These are phyloP conservation scores for Colletotrichum caudatum DNA, from an alignment of 2,329 filamentous ascomycete genomes.

Conservation along the genomic window DNA sequence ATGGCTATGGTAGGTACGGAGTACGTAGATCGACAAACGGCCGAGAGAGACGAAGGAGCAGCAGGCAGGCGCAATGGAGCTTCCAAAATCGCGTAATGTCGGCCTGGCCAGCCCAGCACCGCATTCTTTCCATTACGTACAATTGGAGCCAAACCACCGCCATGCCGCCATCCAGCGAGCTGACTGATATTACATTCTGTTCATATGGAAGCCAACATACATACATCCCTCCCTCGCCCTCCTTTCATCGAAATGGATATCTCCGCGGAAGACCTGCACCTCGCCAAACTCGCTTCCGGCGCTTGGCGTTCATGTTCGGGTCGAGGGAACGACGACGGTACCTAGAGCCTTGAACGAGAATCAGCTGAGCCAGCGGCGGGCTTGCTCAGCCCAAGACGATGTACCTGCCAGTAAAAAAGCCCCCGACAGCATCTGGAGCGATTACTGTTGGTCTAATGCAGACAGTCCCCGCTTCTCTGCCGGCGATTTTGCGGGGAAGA, in stretches of 20 bases:
- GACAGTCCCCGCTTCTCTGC: slow-evolving; percentile 32
- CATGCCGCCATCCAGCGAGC: slow-evolving; percentile 39
- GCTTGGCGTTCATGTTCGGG: slow-evolving; percentile 14
- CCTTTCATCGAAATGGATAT: slow-evolving; percentile 20
- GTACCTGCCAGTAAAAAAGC: slow-evolving; percentile 6
- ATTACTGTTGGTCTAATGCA: slow-evolving; percentile 37
- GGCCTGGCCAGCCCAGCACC: slow-evolving; percentile 33
- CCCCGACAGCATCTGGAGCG: slow-evolving; percentile 20
- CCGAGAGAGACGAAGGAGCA: slow-evolving; percentile 19
- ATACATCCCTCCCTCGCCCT: slow-evolving; percentile 30
- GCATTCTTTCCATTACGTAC: slow-evolving; percentile 43
- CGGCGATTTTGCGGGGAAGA: slow-evolving; percentile 40
- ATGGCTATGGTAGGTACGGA: too few relatives aligned
- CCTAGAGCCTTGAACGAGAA: slow-evolving; percentile 3
- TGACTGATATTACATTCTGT: slow-evolving; percentile 27
- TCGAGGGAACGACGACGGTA: slow-evolving; percentile 5
- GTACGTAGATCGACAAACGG: slow-evolving; percentile 33
- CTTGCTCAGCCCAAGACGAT: slow-evolving; percentile 11
- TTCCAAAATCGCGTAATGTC: slow-evolving; percentile 30
- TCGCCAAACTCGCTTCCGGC: background rate
- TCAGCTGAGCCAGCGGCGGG: background rate
- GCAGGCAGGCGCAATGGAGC: slow-evolving; percentile 14
- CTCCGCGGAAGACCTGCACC: slow-evolving; percentile 24
- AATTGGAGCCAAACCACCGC: slow-evolving; percentile 33
- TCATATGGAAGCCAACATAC: slow-evolving; percentile 35